These are phyloP conservation scores for Pholiota conissans DNA, from an alignment of 768 basidiomycete genomes.

Conservation along the genomic window DNA sequence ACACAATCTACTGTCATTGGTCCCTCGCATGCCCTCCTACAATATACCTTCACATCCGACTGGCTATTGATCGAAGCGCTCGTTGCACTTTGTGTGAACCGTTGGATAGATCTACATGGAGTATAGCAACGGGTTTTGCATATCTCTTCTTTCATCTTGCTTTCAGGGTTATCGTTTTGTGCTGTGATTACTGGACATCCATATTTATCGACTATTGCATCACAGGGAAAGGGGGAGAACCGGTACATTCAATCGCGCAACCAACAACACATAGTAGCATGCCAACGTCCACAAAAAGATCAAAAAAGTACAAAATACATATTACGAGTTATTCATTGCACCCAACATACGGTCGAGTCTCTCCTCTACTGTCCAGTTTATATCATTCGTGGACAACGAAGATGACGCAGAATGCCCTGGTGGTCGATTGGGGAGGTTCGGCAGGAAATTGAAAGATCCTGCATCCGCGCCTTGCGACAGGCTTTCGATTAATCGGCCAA, in stretches of 20 bases:
- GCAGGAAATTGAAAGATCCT: conserved; percentile 79
- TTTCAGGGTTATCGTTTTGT: conserved; percentile 17
- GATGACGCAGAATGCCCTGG: conserved; percentile 58
- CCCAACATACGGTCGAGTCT: conserved; percentile 72
- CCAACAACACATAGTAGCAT: conserved; percentile 20
- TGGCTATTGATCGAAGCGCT: conserved; percentile 61
- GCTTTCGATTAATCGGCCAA: conserved; percentile 80
- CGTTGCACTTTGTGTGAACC: conserved; percentile 67
- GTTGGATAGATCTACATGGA: conserved; percentile 69
- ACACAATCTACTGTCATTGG: conserved; percentile 58
- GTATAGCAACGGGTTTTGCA: conserved; percentile 27
- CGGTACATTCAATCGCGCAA: conserved; percentile 20
- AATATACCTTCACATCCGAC: conserved; percentile 64
- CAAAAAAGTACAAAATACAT: conserved; percentile 19
- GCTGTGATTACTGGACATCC: conserved; percentile 26
- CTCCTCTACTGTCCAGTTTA: conserved; percentile 75
- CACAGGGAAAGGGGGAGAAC: conserved; percentile 13
- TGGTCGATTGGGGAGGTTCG: conserved; percentile 34
- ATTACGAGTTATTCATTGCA: conserved; percentile 34
- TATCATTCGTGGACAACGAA: conserved; percentile 63
- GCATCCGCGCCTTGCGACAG: conserved; percentile 82
- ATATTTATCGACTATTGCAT: conserved; percentile 28
- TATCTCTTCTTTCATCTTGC: conserved; percentile 18
- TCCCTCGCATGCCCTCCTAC: conserved; percentile 59
- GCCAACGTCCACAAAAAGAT: conserved; percentile 20